These are phyloP conservation scores for Phanerodontia chrysosporium DNA, from an alignment of 768 basidiomycete species.

Conservation along the genomic window DNA sequence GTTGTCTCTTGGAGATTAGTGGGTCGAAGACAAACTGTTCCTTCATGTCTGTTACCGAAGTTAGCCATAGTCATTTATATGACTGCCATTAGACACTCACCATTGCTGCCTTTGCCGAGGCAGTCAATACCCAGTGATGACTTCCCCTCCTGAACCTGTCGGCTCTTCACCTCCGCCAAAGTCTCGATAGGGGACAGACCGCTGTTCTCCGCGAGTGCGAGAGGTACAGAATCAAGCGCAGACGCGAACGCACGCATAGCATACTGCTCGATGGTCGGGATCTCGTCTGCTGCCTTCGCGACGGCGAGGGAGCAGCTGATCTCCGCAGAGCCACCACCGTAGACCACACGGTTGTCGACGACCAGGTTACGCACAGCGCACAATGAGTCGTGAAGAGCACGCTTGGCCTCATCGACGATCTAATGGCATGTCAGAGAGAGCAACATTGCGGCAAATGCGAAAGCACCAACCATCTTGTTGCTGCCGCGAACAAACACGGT, in stretches of 20 bases:
- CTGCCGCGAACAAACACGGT: slow-evolving; percentile 96
- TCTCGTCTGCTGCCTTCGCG: slow-evolving; percentile 93
- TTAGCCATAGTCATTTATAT: not conserved
- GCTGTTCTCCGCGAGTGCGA: slow-evolving; percentile 97
- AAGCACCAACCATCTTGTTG: slow-evolving; percentile 87
- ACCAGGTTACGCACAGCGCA: slow-evolving; percentile 96
- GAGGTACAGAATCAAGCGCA: slow-evolving; percentile 90
- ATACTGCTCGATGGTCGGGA: slow-evolving; percentile 97
- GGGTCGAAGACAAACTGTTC: slow-evolving; percentile 96
- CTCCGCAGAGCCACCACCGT: slow-evolving; percentile 97
- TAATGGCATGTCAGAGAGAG: slow-evolving; percentile 26
- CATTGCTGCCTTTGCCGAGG: slow-evolving; percentile 78
- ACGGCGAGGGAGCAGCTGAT: slow-evolving; percentile 95
- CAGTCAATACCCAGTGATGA: slow-evolving; percentile 92
- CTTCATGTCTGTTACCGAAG: slow-evolving; percentile 80
- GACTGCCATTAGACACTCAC: slow-evolving; percentile 37
- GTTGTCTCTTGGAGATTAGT: slow-evolving; percentile 94
- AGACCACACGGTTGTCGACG: slow-evolving; percentile 94
- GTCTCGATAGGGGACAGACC: slow-evolving; percentile 96
- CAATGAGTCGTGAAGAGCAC: slow-evolving; percentile 95
- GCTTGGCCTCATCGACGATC: slow-evolving; percentile 99
- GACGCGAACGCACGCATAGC: slow-evolving; percentile 99
- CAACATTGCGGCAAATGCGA: not conserved
- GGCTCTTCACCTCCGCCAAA: slow-evolving; percentile 90
- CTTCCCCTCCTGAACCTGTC: slow-evolving; percentile 84